A percentile compares a stretch with the other conserved stretches of the same genome.
These are phyloP conservation scores for Leishmania major DNA, from an alignment of 208 protist genomes.

Conservation along the genomic window DNA sequence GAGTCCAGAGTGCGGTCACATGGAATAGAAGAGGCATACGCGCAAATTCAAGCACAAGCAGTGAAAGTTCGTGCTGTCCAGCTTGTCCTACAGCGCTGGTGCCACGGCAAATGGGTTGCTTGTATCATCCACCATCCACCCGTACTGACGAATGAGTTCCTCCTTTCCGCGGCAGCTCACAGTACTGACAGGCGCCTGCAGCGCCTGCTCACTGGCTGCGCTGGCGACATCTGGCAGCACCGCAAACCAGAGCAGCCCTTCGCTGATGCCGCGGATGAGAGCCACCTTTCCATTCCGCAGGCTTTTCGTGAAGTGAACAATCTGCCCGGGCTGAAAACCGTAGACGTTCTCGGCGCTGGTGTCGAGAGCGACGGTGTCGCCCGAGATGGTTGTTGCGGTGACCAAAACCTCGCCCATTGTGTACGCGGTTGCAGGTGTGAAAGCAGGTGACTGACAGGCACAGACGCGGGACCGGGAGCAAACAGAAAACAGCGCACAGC, in stretches of 20 bases:
- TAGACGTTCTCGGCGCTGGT: constrained; percentile 36
- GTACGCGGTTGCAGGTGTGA: neutral
- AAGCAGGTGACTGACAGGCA: neutral
- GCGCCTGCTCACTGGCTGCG: constrained; percentile 49
- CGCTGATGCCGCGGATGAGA: constrained; percentile 69
- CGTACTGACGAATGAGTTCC: constrained; percentile 90
- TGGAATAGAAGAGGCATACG: neutral
- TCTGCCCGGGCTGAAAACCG: constrained; percentile 75
- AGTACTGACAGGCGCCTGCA: constrained; percentile 71
- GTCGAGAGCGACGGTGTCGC: constrained; percentile 53
- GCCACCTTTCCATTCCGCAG: constrained; percentile 85
- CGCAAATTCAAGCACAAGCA: neutral
- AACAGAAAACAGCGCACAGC: neutral
- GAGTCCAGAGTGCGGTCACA: too few species aligned
- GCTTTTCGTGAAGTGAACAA: constrained; percentile 90
- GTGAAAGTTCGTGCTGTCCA: neutral
- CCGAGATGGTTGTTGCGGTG: constrained; percentile 60
- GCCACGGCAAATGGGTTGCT: constrained; percentile 32
- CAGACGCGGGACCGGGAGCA: neutral
- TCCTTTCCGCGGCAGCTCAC: constrained; percentile 82
- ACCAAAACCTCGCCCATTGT: constrained; percentile 20
- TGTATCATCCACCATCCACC: constrained; percentile 76
- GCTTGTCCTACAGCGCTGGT: neutral
- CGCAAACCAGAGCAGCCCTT: constrained; percentile 84
- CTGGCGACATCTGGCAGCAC: constrained; percentile 58